Evolutionary conservation across 306 rosid genomes (phyloP).

Genomic region (Ormosia emarginata): DNA sequence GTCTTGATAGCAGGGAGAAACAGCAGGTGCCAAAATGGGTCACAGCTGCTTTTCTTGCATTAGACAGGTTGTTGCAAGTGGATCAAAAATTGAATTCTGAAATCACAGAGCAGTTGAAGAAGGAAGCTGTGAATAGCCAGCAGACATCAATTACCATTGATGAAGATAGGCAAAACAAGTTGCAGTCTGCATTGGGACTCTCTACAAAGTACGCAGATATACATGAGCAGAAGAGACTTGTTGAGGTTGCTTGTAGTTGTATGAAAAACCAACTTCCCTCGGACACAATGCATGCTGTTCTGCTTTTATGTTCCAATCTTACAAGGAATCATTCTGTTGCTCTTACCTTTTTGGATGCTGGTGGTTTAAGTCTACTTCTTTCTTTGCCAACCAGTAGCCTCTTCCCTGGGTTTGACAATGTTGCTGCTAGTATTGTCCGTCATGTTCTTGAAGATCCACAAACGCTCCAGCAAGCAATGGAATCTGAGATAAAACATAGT

Average conservation of each 20-base stretch:
- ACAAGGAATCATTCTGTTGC: slow-evolving; percentile 87
- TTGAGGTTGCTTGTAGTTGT: slow-evolving; percentile 90
- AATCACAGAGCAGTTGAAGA: slow-evolving; percentile 80
- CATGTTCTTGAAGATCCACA: slow-evolving; percentile 99
- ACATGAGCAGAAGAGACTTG: slow-evolving; percentile 78
- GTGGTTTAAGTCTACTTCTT: slow-evolving; percentile 81
- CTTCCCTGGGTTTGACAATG: slow-evolving; percentile 93
- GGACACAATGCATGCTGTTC: slow-evolving; percentile 92
- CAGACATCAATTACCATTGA: slow-evolving; percentile 68
- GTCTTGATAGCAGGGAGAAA: slow-evolving; percentile 47
- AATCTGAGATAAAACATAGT: slow-evolving; percentile 84
- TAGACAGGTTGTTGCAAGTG: slow-evolving; percentile 89
- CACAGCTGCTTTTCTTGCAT: slow-evolving; percentile 87
- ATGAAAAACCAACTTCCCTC: slow-evolving; percentile 85
- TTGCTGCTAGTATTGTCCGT: slow-evolving; percentile 91
- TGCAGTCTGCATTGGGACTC: slow-evolving; percentile 78
- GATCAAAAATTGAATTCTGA: slow-evolving; percentile 85
- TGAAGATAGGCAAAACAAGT: slow-evolving; percentile 76
- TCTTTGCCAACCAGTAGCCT: slow-evolving; percentile 94
- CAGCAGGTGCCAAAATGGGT: slow-evolving; percentile 88
- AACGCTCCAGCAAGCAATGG: slow-evolving; percentile 99
- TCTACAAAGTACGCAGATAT: slow-evolving; percentile 63
- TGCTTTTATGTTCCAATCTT: slow-evolving; percentile 92
- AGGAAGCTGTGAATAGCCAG: slow-evolving; percentile 51
- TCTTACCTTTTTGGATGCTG: slow-evolving; percentile 80